Evolutionary conservation across 2,329 filamentous ascomycete species (phyloP), one percentile per base, ranked within the genome.

Genomic region (Aspergillus ibericus): DNA sequence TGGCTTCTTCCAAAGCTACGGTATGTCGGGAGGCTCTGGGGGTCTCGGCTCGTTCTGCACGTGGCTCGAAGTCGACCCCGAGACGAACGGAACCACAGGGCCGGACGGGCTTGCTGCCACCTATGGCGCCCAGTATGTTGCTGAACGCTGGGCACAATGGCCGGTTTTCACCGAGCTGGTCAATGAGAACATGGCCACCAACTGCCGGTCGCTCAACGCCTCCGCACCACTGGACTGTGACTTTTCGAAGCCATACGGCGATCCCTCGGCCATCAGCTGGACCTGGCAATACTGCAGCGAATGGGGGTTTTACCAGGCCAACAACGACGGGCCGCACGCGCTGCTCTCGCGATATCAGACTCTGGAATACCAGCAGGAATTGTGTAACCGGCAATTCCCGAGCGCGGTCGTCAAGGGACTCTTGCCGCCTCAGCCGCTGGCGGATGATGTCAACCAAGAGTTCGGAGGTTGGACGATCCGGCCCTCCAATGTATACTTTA

Each of bases 221-320:
- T 62, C 59, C 2, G 40, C 60, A 29, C 66, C 71, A 1, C 54
- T 66, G 0, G 64, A 72, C 2, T 82, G 80, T 61, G 64, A 77
- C 29, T 63, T 82, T 29, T 69, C 76, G 32, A 62, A 68, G 16
- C 61, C 59, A 4, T 68, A 73, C 44, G 64, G 65, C 1, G 72
- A 78, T 6, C 72, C 79, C 0, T 62, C 72, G 7, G 63, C 59
- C 1, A 79, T 82, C 59, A 68, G 70, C 51, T 83, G 80, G 80
- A 77, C 71, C 0, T 83, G 80, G 80, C 81, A 84, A 63, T 81
- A 79, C 65, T 84, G 82, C 68, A 81, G 77, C 2, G 75, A 84
- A 65, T 83, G 78, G 77, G 82, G 81, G 9, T 83, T 74, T 68
- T 80, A 78, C 65, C 79, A 81, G 65, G 74, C 73, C 53, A 76